phyloP scores from a whole-genome alignment of 805 yeast species.

The Kazachstania viticola region DNA sequence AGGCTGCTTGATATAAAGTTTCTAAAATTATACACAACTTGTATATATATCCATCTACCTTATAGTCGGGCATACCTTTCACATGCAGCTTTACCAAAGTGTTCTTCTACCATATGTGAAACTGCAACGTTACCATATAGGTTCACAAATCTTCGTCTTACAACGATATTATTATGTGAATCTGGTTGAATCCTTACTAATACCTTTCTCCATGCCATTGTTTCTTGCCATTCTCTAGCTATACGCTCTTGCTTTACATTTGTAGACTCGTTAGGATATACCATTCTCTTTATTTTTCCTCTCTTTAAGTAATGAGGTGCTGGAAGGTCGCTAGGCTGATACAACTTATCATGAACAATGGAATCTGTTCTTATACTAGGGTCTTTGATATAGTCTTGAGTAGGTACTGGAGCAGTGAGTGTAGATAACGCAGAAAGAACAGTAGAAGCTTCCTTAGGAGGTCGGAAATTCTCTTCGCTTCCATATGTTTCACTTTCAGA shows the following conservation, averaged over 20 bases:
- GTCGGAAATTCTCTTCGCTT: slow-evolving; percentile 20
- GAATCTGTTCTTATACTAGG: slow-evolving; percentile 54
- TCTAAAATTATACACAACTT: no score
- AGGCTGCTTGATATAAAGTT: no score
- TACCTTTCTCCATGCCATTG: slow-evolving; percentile 82
- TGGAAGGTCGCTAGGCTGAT: slow-evolving; percentile 57
- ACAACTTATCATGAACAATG: slow-evolving; percentile 74
- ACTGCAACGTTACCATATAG: slow-evolving; percentile 93
- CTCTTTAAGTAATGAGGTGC: slow-evolving; percentile 30
- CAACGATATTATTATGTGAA: slow-evolving; percentile 86
- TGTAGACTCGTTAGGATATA: slow-evolving; percentile 23
- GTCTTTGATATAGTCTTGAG: slow-evolving; percentile 50
- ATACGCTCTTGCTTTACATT: slow-evolving; percentile 47
- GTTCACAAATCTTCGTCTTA: slow-evolving; percentile 66
- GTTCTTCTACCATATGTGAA: slow-evolving; percentile 60
- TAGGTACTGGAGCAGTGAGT: slow-evolving; percentile 71
- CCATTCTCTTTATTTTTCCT: slow-evolving; percentile 16
- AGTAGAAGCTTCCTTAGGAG: slow-evolving; percentile 67
- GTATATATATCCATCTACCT: no score
- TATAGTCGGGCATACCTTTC: slow-evolving; percentile 8
- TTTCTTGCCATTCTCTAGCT: slow-evolving; percentile 77
- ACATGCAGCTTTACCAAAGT: slow-evolving; percentile 25
- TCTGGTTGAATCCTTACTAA: slow-evolving; percentile 75
- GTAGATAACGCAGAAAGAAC: slow-evolving; percentile 69
- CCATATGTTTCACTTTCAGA: slow-evolving; percentile 5